Evolutionary conservation across 345 rosid genomes (phyloP).

Genomic region (Populus ilicifolia): DNA sequence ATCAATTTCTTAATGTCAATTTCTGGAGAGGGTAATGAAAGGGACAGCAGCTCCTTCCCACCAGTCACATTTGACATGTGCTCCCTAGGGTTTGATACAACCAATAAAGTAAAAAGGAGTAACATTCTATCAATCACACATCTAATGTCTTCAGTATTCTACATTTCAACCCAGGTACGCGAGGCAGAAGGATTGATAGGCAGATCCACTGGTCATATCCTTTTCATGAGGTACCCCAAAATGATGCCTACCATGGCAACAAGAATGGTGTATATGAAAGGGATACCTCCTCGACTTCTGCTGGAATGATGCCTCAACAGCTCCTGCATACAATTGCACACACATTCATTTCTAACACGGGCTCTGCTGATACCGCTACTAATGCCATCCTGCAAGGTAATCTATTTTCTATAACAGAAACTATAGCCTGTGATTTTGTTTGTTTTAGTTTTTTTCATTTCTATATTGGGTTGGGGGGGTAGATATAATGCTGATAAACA

Average conservation of each 20-base stretch:
- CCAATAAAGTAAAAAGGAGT: conserved; percentile 26
- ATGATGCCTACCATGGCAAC: conserved; percentile 67
- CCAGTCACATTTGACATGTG: conserved; percentile 17
- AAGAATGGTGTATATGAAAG: conserved; percentile 49
- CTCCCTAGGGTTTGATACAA: conserved; percentile 10
- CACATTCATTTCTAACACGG: neutral
- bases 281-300: conserved; percentile 38
- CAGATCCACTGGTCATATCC: conserved; percentile 33
- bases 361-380: neutral
- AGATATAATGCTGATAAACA: neutral
- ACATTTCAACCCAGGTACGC: conserved; percentile 9
- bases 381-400: neutral
- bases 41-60: conserved; percentile 7
- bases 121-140: conserved; percentile 17
- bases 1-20: neutral
- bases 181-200: neutral
- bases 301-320: conserved; percentile 43
- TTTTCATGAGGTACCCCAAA: conserved; percentile 71
- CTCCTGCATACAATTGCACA: conserved; percentile 49
- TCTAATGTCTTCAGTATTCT: conserved; percentile 18
- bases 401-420: neutral
- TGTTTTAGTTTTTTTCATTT: neutral
- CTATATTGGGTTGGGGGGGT: neutral
- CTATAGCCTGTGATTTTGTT: neutral
- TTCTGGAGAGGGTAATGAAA: neutral